phyloP scores from a whole-genome alignment of 768 basidiomycete genomes.

The Gloeopeniophorella convolvens region DNA sequence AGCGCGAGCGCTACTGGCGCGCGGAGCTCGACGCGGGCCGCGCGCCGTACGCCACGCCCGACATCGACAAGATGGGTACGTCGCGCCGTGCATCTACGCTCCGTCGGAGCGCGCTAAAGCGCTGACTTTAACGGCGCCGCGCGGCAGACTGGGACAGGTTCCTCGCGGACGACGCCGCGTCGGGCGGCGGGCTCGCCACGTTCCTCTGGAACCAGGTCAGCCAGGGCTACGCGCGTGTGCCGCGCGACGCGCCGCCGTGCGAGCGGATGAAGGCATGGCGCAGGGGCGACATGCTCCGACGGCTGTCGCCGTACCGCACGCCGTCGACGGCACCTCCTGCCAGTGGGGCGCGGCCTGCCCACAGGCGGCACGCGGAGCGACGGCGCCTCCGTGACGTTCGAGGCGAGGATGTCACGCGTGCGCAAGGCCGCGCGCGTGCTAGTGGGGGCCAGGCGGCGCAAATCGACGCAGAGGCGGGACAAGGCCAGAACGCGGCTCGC shows the following conservation, averaged over 20 bases:
- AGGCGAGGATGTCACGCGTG: too few species aligned
- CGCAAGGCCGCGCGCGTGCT: too few species aligned
- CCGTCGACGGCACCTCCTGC: too few species aligned
- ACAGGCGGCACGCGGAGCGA: too few species aligned
- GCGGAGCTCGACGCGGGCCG: neutral
- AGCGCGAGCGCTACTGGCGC: slow-evolving; percentile 3
- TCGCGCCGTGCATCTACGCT: too few species aligned
- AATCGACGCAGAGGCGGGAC: too few species aligned
- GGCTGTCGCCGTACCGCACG: neutral
- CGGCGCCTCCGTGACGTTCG: too few species aligned
- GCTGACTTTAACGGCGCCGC: too few species aligned
- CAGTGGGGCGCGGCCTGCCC: too few species aligned
- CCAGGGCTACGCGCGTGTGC: slow-evolving; percentile 8
- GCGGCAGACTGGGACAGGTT: slow-evolving; percentile 12
- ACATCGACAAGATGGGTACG: slow-evolving; percentile 11
- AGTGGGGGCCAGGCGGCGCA: too few species aligned
- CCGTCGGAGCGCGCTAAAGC: too few species aligned
- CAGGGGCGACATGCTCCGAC: neutral
- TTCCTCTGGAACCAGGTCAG: slow-evolving; percentile 15
- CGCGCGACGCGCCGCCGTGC: slow-evolving; percentile 1
- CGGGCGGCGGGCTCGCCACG: neutral
- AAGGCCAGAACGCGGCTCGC: too few species aligned
- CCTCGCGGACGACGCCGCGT: neutral
- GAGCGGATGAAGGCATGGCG: slow-evolving; percentile 12
- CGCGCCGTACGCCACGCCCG: slow-evolving; percentile 1